Conservation (phyloP, 2,329 filamentous ascomycete genomes). For the Colletotrichum navitas region DNA sequence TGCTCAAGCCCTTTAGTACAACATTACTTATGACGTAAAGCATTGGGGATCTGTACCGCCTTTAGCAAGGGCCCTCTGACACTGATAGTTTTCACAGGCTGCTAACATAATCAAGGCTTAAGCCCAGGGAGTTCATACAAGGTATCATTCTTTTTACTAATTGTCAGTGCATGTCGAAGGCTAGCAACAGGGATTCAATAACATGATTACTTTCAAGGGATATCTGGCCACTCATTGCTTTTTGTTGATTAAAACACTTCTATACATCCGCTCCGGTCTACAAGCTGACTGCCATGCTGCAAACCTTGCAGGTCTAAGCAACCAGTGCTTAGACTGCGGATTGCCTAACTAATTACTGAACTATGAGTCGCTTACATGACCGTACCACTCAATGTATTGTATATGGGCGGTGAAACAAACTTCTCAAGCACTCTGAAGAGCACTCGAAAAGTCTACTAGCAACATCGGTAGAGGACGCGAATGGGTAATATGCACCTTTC, state of each 20-base stretch:
- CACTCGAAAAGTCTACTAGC: background rate
- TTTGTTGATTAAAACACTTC: background rate
- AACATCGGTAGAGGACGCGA: background rate
- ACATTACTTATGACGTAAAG: conserved; percentile 41
- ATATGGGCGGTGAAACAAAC: no score
- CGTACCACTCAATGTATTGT: no score
- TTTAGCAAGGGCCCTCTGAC: conserved; percentile 36
- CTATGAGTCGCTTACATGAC: no score
- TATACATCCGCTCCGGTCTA: background rate
- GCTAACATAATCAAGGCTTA: conserved; percentile 31
- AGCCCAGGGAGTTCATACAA: no score
- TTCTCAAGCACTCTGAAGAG: background rate
- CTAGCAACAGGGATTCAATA: no score
- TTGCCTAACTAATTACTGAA: no score
- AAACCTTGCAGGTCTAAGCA: background rate
- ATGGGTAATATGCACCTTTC: background rate
- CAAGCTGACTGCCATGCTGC: background rate
- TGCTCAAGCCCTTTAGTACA: conserved; percentile 40
- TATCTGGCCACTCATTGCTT: background rate
- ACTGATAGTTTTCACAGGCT: no score
- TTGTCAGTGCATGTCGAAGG: no score
- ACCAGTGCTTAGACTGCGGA: background rate
- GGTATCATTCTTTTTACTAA: no score
- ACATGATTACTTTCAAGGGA: background rate
- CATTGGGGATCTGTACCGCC: conserved; percentile 44